A percentile compares a stretch with the other conserved stretches of the same genome.
Conservation (phyloP, 495 filamentous ascomycete genomes). For the Hypomontagnella submonticulosa region DNA sequence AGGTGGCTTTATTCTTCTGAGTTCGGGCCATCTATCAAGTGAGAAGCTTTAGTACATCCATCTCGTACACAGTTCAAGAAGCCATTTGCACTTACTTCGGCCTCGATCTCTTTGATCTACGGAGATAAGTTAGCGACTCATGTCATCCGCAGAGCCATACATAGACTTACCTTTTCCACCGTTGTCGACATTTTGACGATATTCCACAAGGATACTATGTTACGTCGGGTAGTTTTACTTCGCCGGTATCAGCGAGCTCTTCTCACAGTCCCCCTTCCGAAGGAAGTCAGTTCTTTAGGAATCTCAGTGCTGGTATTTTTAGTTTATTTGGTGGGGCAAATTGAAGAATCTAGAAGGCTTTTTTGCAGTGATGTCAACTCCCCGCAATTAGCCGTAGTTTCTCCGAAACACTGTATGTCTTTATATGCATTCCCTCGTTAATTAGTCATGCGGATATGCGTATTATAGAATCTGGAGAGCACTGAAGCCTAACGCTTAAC, state of each 20-base stretch:
- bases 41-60: conserved; percentile 36
- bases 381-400: conserved; percentile 41
- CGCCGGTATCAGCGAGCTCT: not conserved
- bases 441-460: conserved; percentile 1
- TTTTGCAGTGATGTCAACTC: conserved; percentile 46
- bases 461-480: conserved; percentile 9
- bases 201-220: conserved; percentile 3
- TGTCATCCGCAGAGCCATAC: not conserved
- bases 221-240: not conserved
- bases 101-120: conserved; percentile 98
- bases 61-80: conserved; percentile 16
- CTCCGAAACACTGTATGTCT: conserved; percentile 9
- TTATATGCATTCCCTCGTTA: conserved; percentile 16
- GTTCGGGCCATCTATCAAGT: conserved; percentile 83
- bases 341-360: conserved; percentile 40
- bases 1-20: conserved; percentile 98
- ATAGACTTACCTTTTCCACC: conserved; percentile 84
- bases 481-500: too few relatives aligned
- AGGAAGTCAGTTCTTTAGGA: conserved; percentile 24
- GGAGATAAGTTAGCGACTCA: conserved; percentile 31
- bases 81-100: conserved; percentile 69
- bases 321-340: conserved; percentile 42
- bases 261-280: conserved; percentile 8
- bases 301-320: conserved; percentile 4
- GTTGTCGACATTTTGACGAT: conserved; percentile 87